Evolutionary conservation across 768 basidiomycete species (phyloP).

Genomic region (Tylopilus intermedius): DNA sequence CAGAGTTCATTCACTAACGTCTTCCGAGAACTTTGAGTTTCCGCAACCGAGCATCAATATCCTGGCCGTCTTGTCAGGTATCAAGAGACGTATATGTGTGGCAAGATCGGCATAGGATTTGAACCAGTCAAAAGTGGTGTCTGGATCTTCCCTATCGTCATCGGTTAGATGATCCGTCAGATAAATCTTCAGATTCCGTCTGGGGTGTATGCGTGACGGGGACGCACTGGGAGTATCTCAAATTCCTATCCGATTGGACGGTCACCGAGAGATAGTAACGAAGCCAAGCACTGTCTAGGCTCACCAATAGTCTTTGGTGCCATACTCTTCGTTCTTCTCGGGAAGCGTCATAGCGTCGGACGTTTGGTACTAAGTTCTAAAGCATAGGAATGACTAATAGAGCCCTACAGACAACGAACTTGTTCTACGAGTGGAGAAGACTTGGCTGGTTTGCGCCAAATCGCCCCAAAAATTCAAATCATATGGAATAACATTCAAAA

Average conservation of each 20-base stretch:
- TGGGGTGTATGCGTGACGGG: not conserved
- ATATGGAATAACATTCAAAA: slow-evolving; percentile 27
- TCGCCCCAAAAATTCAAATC: too few relatives aligned
- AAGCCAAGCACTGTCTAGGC: slow-evolving; percentile 9
- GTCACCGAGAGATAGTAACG: not conserved
- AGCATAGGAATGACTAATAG: too few relatives aligned
- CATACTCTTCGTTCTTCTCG: slow-evolving; percentile 63
- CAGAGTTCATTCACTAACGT: slow-evolving; percentile 37
- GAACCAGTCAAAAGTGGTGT: slow-evolving; percentile 80
- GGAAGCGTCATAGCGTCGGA: slow-evolving; percentile 39
- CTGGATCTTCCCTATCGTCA: slow-evolving; percentile 47
- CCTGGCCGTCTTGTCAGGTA: slow-evolving; percentile 55
- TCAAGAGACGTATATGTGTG: slow-evolving; percentile 50
- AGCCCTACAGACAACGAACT: too few relatives aligned
- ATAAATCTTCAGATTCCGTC: not conserved
- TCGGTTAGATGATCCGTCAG: slow-evolving; percentile 1
- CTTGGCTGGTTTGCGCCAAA: too few relatives aligned
- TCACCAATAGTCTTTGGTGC: slow-evolving; percentile 66
- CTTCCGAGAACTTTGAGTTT: slow-evolving; percentile 75
- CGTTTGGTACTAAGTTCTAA: too few relatives aligned
- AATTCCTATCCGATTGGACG: slow-evolving; percentile 46
- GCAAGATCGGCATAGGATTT: slow-evolving; percentile 76
- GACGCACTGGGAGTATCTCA: slow-evolving; percentile 61
- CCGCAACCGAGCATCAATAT: slow-evolving; percentile 84
- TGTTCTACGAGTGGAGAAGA: too few relatives aligned